Evolutionary conservation across 805 yeast species (phyloP), one percentile per base, ranked within the genome.

Genomic region (Suhomyces vadensis): DNA sequence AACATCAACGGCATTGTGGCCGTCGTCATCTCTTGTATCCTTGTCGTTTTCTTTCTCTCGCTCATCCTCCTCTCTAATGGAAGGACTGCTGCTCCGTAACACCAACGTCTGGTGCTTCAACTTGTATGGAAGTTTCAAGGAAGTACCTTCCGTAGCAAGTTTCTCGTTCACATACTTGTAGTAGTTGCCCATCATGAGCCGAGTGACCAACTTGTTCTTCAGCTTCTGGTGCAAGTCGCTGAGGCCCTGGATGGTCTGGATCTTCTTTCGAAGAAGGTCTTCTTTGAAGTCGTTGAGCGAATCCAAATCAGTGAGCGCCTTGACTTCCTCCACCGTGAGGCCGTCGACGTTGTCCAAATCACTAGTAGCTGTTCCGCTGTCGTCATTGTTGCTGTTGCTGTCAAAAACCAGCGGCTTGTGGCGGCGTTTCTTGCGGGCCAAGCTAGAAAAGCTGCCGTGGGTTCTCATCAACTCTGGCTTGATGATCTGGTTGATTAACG

Each of bases 151-250:
- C 25, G 38, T 49, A 10, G 19, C 8, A 3, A 50, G 52, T 55
- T 56, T 63, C 53, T 58, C 63, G 44, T 65, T 64, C 25, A 73
- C 58, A 49, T 75, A 78, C 47, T 77, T 78, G 47, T 77, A 74
- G 47, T 79, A 81, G 36, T 85, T 79, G 6, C 84, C 80, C 78
- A 84, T 81, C 89, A 83, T 83, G 42, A 84, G 63, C 48, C 76
- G 71, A 35, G 85, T 86, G 13, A 82, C 79, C 46, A 83, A 55
- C 53, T 66, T 69, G 45, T 78, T 70, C 50, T 78, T 73, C 61
- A 71, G 69, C 26, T 58, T 47, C 42, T 79, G 77, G 22, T 62
- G 55, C 29, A 79, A 50, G 31, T 59, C 57, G 7, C 51, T 53
- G 41, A 73, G 57, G 3, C 58, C 55, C 39, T 78, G 70, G 42